Percentiles rank a stretch among this genome's conserved stretches.
Evolutionary conservation across 2,329 filamentous ascomycete species (phyloP).

Genomic region (Knoxdaviesia proteae): DNA sequence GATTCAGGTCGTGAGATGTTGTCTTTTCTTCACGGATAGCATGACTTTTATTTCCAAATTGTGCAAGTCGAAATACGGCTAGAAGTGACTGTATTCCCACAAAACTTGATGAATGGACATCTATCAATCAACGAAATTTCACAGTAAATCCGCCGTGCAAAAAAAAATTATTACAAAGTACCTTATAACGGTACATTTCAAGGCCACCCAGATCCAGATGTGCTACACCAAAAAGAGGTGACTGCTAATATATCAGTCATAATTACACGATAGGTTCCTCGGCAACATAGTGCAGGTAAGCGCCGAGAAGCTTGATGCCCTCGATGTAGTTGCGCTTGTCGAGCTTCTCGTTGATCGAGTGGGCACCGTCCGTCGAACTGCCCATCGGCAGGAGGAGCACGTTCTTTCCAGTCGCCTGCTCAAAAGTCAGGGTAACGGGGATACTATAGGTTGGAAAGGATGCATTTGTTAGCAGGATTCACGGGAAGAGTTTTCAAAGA

Average conservation of each 20-base stretch:
- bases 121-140: too few species aligned
- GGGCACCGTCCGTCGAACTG: constrained; percentile 84
- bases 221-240: too few species aligned
- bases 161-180: too few species aligned
- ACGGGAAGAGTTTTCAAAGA: neutral
- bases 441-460: constrained; percentile 35
- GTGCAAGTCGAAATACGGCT: too few species aligned
- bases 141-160: too few species aligned
- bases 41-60: too few species aligned
- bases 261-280: constrained; percentile 46
- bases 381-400: constrained; percentile 92
- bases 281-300: constrained; percentile 89
- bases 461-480: constrained; percentile 5
- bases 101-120: too few species aligned
- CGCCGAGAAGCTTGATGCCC: constrained; percentile 84
- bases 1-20: neutral
- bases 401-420: constrained; percentile 95
- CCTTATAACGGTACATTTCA: too few species aligned
- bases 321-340: constrained; percentile 97
- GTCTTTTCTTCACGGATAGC: too few species aligned
- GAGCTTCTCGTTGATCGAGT: constrained; percentile 97
- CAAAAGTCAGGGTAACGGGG: constrained; percentile 89
- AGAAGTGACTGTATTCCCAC: too few species aligned
- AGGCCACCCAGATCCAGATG: too few species aligned
- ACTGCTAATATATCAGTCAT: too few species aligned